Evolutionary conservation across 345 rosid species (phyloP), one percentile per base, ranked within the genome.

Genomic region (Anacardium occidentale): DNA sequence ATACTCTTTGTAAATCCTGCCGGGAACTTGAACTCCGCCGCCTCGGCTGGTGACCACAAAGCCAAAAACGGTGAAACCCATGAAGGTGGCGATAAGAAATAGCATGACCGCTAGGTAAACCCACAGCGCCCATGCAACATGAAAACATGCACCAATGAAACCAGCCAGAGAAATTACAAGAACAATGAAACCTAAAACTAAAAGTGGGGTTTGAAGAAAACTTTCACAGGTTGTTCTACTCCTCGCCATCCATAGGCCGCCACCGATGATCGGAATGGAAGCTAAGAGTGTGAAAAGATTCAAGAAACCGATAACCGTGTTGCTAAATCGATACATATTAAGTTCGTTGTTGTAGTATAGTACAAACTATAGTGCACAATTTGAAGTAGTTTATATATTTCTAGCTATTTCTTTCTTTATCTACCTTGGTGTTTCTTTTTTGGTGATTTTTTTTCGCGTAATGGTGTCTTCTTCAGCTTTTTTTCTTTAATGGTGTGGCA

Each of bases 41-140:
- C 97, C 97, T 26, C 64, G 91, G 76, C 81, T 84, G 0, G 96
- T 91, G 14, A 95, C 98, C 24, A 85, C 81, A 64, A 95, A 88
- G 18, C 99, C 98, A 54, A 95, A 90, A 9, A 89, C 56, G 0
- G 97, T 92, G 50, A 95, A 63, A 14, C 73, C 90, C 86, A 90
- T 82, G 7, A 95, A 77, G 25, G 91, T 57, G 10, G 78, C 85
- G 68, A 93, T 90, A n/a, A 91, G 73, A 72, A 89, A 64, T 68
- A 95, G 54, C 98, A 95, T 91, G 71, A 91, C 90, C 63, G 90
- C 87, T 61, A 95, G 74, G 78, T 95, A 95, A 1, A 95, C 80
- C 99, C 99, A 93, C 11, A 95, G 97, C 22, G 88, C 89, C 90
- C 92, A 95, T 29, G 85, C 87, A 24, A 95, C 84, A 56, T 83